phyloP scores from a whole-genome alignment of 495 filamentous ascomycete genomes.

The Xylaria scruposa region DNA sequence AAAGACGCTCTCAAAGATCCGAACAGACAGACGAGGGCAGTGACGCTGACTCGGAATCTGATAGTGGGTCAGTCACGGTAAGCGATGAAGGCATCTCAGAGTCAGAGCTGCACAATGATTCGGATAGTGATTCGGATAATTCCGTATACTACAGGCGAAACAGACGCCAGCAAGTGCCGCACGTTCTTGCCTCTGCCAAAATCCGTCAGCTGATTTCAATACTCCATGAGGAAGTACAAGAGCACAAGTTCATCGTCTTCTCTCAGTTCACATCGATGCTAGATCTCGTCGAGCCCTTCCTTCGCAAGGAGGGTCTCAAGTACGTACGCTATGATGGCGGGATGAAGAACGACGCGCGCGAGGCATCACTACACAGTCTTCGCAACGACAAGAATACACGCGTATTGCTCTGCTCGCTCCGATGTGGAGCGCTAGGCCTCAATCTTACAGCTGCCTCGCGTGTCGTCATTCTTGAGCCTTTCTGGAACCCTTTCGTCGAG shows the following conservation, averaged over 20 bases:
- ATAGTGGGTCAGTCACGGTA: constrained; percentile 46
- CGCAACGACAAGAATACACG: constrained; percentile 74
- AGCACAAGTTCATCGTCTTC: constrained; percentile 97
- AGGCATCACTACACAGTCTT: constrained; percentile 75
- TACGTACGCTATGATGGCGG: constrained; percentile 92
- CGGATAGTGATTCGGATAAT: constrained; percentile 48
- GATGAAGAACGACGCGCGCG: constrained; percentile 93
- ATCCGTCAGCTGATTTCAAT: constrained; percentile 83
- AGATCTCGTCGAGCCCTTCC: constrained; percentile 92
- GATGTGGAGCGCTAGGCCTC: constrained; percentile 89
- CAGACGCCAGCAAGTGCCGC: constrained; percentile 44
- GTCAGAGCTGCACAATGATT: constrained; percentile 50
- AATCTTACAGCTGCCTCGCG: constrained; percentile 93
- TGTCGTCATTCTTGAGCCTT: constrained; percentile 94
- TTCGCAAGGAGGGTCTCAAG: constrained; percentile 71
- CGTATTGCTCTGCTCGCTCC: constrained; percentile 88
- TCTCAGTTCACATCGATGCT: constrained; percentile 85
- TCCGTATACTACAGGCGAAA: constrained; percentile 21
- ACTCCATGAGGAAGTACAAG: constrained; percentile 74
- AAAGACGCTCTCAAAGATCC: constrained; percentile 28
- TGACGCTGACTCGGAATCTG: constrained; percentile 38
- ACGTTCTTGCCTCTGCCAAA: constrained; percentile 80
- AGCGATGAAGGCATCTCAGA: constrained; percentile 45
- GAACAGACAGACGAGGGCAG: constrained; percentile 31
- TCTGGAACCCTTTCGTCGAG: constrained; percentile 98